Base-by-base conservation (phyloP, 2,329 filamentous ascomycete genomes). In the Cryphonectria carpinicola region DNA sequence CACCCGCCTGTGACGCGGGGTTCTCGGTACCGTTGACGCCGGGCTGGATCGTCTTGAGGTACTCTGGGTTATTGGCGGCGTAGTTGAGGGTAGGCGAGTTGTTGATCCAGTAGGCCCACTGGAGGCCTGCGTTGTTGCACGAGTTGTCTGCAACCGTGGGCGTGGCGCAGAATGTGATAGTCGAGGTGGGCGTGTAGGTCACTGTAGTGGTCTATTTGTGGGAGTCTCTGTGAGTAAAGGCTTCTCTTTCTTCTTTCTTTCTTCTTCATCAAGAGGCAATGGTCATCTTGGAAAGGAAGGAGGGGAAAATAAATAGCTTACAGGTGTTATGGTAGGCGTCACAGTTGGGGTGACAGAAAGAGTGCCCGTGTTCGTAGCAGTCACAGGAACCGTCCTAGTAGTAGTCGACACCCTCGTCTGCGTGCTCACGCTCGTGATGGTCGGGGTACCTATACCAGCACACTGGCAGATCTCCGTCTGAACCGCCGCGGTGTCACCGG, bases 21-120 rank as follows among this genome's bases (percentile, higher is more conserved):
- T n/a, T 28, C 43, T 49, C 28, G 35, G 65, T 54, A 10, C 65
- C 65, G 28, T 35, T 56, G 32, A 58, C 22, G 1, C 4, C 4
- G 35, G 65, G 65, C 10, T 14, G 0, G 13, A 58, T 43, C 2
- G 65, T 54, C 28, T 43, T 56, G n/a, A 66, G 52, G 35, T 32
- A 66, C 14, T 54, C 52, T 17, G 65, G 65, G 37, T 66, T 54
- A 35, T 66, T 37, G 65, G 43, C 46, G 19, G 37, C 65, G 35
- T 66, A 54, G 49, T 54, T 66, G 32, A 17, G 17, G 1, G 22
- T 14, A 3, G 46, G 46, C 11, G 10, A 8, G 52, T 5, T 17
- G 46, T 54, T 11, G 19, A 7, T 0, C 43, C 25, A 66, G 49
- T 56, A 66, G 6, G 46, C 65, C 46, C 49, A 66, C 28, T 66